phyloP scores from a whole-genome alignment of 305 asterid genomes.

The Fraxinus sp. region DNA sequence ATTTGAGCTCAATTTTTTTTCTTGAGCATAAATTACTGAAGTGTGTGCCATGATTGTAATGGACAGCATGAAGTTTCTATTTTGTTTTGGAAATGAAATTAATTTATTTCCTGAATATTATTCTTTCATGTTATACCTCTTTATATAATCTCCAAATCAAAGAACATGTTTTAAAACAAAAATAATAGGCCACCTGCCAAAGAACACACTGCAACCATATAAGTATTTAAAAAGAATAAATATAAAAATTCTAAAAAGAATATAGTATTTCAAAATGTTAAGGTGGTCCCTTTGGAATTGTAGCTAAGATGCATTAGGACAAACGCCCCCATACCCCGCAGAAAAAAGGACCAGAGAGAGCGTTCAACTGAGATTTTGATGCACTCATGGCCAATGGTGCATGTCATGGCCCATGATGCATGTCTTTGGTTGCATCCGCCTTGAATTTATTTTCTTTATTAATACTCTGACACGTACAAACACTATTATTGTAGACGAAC shows the following conservation, averaged over 20 bases:
- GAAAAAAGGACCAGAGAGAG: neutral
- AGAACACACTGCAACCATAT: neutral
- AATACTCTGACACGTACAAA: neutral
- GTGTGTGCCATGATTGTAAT: neutral
- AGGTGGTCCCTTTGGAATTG: neutral
- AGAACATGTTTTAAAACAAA: neutral
- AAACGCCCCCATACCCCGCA: neutral
- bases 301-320: neutral
- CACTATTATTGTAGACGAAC: neutral
- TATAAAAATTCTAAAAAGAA: neutral
- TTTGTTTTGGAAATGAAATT: neutral
- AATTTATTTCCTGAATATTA: neutral
- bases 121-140: neutral
- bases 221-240: neutral
- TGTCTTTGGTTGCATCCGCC: neutral
- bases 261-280: neutral
- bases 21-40: neutral
- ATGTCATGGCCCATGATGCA: neutral
- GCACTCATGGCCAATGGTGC: neutral
- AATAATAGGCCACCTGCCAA: neutral
- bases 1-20: too few relatives aligned
- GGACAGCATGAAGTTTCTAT: neutral
- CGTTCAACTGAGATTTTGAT: neutral
- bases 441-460: neutral
- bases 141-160: neutral